Evolutionary conservation across 2,329 filamentous ascomycete species (phyloP).

Genomic region (Colletotrichum spinosum): DNA sequence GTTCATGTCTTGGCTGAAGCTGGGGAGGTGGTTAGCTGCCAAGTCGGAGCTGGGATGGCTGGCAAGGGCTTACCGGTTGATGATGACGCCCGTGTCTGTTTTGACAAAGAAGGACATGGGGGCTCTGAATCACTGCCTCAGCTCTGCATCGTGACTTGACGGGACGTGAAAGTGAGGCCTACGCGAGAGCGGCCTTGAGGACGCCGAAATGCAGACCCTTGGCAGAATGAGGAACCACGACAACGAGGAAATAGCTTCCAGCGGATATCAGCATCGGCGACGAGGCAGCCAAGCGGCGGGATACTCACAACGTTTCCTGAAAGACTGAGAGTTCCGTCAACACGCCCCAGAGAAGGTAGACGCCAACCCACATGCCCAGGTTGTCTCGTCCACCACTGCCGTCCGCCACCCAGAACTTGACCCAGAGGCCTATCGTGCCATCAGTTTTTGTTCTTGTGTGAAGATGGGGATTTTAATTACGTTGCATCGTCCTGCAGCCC

Average conservation of each 20-base stretch:
- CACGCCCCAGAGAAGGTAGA: slow-evolving; percentile 26
- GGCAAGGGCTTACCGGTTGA: slow-evolving; percentile 35
- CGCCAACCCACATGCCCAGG: slow-evolving; percentile 13
- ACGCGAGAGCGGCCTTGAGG: slow-evolving; percentile 19
- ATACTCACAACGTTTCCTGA: slow-evolving; percentile 3
- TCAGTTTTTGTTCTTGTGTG: background rate
- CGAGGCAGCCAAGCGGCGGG: background rate
- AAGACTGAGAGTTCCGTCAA: slow-evolving; percentile 12
- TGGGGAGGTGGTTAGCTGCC: background rate
- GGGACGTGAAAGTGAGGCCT: background rate
- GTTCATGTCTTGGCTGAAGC: slow-evolving; percentile 45
- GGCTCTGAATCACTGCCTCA: background rate
- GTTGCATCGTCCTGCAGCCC: slow-evolving; percentile 24
- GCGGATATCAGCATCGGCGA: background rate
- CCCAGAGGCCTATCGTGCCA: slow-evolving; percentile 4
- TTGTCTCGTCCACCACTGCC: slow-evolving; percentile 8
- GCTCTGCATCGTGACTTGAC: background rate
- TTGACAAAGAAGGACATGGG: slow-evolving; percentile 40
- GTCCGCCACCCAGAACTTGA: slow-evolving; percentile 31
- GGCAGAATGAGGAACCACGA: slow-evolving; percentile 26
- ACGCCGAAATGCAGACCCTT: slow-evolving; percentile 32
- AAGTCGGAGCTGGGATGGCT: too few relatives aligned
- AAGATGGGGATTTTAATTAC: background rate
- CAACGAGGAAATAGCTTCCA: slow-evolving; percentile 21
- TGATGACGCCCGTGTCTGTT: slow-evolving; percentile 40